phyloP scores from a whole-genome alignment of 1,139 yeast genomes.

The Blastobotrys illinoisensis region DNA sequence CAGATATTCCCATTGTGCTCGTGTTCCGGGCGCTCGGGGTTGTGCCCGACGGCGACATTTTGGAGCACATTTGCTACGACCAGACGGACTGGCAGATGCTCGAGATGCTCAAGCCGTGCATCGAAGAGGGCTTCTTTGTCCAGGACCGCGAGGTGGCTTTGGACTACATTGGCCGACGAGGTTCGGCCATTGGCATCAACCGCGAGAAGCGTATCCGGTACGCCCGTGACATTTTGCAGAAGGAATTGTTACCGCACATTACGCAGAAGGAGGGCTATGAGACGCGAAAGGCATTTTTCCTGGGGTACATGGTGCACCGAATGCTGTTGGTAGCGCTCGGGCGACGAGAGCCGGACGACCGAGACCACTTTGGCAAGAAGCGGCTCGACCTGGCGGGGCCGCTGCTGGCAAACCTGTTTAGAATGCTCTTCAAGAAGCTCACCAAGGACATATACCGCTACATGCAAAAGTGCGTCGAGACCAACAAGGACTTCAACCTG shows the following conservation, averaged over 20 bases:
- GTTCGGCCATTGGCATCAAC: conserved; percentile 85
- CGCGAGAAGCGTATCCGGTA: conserved; percentile 98
- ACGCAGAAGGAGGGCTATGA: conserved; percentile 97
- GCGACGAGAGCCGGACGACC: conserved; percentile 96
- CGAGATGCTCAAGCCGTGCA: conserved; percentile 98
- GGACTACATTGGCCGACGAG: conserved; percentile 98
- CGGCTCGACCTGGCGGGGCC: conserved; percentile 99
- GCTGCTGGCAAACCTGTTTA: conserved; percentile 86
- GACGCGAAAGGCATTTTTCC: conserved; percentile 91
- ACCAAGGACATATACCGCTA: conserved; percentile 93
- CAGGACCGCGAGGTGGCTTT: conserved; percentile 98
- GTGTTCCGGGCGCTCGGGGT: conserved; percentile 97
- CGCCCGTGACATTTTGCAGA: conserved; percentile 92
- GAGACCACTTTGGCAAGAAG: conserved; percentile 98
- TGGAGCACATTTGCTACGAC: conserved; percentile 97
- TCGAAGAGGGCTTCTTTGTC: conserved; percentile 96
- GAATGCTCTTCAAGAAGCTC: conserved; percentile 87
- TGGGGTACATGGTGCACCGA: conserved; percentile 97
- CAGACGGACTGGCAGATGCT: conserved; percentile 99
- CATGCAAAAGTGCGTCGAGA: conserved; percentile 98
- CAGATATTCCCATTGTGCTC: conserved; percentile 93
- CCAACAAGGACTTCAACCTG: conserved; percentile 92
- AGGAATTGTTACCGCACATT: conserved; percentile 93
- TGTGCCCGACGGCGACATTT: conserved; percentile 97
- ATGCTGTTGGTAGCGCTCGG: conserved; percentile 91